Evolutionary conservation across 164 flowering plant genomes (phyloP).

Genomic region (Warburgia ugandensis): DNA sequence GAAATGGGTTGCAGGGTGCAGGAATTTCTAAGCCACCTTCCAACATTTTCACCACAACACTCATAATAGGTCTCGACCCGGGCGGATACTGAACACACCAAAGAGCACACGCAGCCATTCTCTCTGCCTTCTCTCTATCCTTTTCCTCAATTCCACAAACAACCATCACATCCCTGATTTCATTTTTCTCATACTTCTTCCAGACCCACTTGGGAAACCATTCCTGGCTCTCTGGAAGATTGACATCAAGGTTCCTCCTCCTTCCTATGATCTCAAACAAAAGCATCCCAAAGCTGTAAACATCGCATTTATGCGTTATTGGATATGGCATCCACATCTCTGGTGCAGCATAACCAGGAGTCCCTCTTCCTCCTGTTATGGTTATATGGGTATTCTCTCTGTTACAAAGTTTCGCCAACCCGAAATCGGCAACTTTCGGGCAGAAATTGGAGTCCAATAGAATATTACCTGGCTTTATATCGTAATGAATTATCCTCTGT

Average conservation of each 20-base stretch:
- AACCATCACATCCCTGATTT: slow-evolving; percentile 1
- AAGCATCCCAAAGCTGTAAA: slow-evolving; percentile 24
- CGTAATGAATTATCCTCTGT: slow-evolving; percentile 24
- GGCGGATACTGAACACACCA: slow-evolving; percentile 18
- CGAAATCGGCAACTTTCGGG: slow-evolving; percentile 24
- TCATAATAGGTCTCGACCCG: slow-evolving; percentile 15
- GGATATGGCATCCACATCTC: slow-evolving; percentile 20
- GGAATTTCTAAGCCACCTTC: slow-evolving; percentile 19
- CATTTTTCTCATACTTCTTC: slow-evolving; percentile 8
- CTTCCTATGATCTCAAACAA: slow-evolving; percentile 20
- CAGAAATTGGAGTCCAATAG: slow-evolving; percentile 13
- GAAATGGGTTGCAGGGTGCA: slow-evolving; percentile 9
- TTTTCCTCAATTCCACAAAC: slow-evolving; percentile 7
- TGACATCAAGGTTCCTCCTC: slow-evolving; percentile 15
- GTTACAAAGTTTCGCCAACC: slow-evolving; percentile 20
- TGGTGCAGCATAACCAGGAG: slow-evolving; percentile 24
- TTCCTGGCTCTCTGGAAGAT: slow-evolving; percentile 14
- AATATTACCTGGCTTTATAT: slow-evolving; percentile 22
- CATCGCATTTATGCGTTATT: no score
- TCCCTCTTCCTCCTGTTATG: slow-evolving; percentile 19
- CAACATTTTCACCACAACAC: slow-evolving; percentile 18
- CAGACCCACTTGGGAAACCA: slow-evolving; percentile 21
- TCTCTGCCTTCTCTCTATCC: slow-evolving; percentile 10
- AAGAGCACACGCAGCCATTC: slow-evolving; percentile 10
- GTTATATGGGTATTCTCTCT: slow-evolving; percentile 17